Evolutionary conservation across 306 rosid genomes (phyloP).

Genomic region (Lathyrus aphaca): DNA sequence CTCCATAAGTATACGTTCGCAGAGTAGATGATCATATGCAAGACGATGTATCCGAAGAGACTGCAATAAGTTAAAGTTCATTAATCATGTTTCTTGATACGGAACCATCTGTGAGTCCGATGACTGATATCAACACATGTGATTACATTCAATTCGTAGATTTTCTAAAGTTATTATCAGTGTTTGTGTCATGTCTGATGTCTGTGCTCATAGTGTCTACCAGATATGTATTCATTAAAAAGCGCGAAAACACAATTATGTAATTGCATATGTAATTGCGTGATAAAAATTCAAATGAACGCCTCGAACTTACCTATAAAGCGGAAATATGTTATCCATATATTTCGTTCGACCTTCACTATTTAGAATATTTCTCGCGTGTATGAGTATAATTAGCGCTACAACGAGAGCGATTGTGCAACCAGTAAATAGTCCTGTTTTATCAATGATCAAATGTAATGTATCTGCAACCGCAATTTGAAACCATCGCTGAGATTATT

Average conservation of each 20-base stretch:
- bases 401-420: slow-evolving; percentile 39
- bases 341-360: slow-evolving; percentile 39
- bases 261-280: slow-evolving; percentile 3
- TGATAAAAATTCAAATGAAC: not conserved
- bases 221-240: not conserved
- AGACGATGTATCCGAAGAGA: slow-evolving; percentile 67
- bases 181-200: not conserved
- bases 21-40: slow-evolving; percentile 43
- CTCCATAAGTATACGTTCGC: slow-evolving; percentile 68
- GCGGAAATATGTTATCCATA: slow-evolving; percentile 64
- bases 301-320: slow-evolving; percentile 50
- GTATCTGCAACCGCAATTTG: not conserved
- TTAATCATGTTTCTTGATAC: not conserved
- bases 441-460: not conserved
- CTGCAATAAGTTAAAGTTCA: slow-evolving; percentile 48
- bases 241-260: not conserved
- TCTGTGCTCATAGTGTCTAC: not conserved
- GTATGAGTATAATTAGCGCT: slow-evolving; percentile 57
- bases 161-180: not conserved
- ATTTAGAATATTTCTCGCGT: slow-evolving; percentile 55
- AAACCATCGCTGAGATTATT: not conserved
- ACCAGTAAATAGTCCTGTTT: slow-evolving; percentile 38
- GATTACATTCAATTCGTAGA: too few species aligned
- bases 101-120: not conserved
- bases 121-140: not conserved